Base-by-base conservation (phyloP, 495 filamentous ascomycete genomes). In the Penicillium salamii region DNA sequence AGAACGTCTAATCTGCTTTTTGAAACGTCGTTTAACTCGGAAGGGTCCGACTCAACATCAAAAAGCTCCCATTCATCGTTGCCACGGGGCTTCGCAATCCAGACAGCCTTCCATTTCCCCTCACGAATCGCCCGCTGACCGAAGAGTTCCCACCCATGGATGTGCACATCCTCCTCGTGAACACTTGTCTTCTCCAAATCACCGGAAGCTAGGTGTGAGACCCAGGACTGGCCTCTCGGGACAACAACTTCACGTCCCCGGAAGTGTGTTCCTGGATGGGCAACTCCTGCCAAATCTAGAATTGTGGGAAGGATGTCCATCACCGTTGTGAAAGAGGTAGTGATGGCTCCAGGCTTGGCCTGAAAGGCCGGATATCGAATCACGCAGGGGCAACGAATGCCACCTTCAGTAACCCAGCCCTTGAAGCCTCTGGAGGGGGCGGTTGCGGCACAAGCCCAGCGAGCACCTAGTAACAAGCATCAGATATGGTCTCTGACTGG, bases 231-330 rank as follows among this genome's bases (percentile, higher is more conserved):
- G 9, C 79, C 79, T 29, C 78, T 63, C 56, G 79, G 70, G 7
- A 58, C 46, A 5, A 72, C 72, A 28, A 78, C 57, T 37, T 70
- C 52, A n/a, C 72, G 64, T 29, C 70, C 73, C 45, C 73, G 64
- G 50, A 74, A 80, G 3, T 57, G 70, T 6, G 68, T 59, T 7
- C 66, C 71, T 3, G 77, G 77, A 53, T 79, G 77, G 42, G 61
- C 47, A 7, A 81, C 61, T 17, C 77, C 77, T 1, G 75, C 79
- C 46, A 78, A 64, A 14, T 80, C 74, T 19, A 82, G 61, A 35
- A 80, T 65, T 8, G 72, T 79, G 7, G 74, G 78, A 23, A 68
- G 65, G 7, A 79, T 50, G 55, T 82, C 79, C 78, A 79, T 80
- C 14, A 80, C 71, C 7, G 73, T 82, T 28, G 61, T 67, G 56